Base-by-base conservation (phyloP, 441 rosid genomes). In the Populus hybrid region DNA sequence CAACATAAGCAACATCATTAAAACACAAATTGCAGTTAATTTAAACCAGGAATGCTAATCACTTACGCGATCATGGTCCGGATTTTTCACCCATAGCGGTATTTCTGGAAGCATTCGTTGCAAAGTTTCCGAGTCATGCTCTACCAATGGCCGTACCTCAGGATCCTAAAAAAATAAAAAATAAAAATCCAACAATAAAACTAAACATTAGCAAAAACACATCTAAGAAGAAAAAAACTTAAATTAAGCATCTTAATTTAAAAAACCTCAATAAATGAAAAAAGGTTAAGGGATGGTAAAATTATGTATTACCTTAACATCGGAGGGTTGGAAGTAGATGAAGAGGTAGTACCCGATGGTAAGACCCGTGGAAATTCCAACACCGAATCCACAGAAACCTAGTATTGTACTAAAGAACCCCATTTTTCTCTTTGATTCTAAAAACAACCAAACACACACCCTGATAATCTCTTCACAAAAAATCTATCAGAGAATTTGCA, bases 81-180 rank as follows among this genome's bases (percentile, higher is more conserved):
- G 99, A 78, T 88, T 93, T 79, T 96, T 96, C 65, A 96, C 97
- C 98, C 98, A 96, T 5, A 82, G 86, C 0, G 99, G 99, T 80
- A 96, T 93, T 85, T 96, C 98, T 0, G 98, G 98, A 75, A 96
- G 89, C 98, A 96, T 88, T 67, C 88, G 90, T 74, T 82, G 96
- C 88, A 96, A 80, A 71, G 91, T 82, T 33, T 89, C 91, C 3
- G 94, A 77, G 65, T 94, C 98, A 86, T 88, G 93, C 76, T 93
- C 94, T 67, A 85, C 85, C 80, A 96, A 77, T 0, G 98, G 88
- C 72, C 89, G 89, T 74, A 93, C 81, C 76, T 83, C 78, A 56
- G 96, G 99, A 88, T 92, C 90, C 98, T 45, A 40, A 2, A 40
- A 40, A 40, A 40, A 40, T 28, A 28, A 28, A 28, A 28, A 28